Base-by-base conservation (phyloP, 306 rosid genomes). In the Lotus japonicus region DNA sequence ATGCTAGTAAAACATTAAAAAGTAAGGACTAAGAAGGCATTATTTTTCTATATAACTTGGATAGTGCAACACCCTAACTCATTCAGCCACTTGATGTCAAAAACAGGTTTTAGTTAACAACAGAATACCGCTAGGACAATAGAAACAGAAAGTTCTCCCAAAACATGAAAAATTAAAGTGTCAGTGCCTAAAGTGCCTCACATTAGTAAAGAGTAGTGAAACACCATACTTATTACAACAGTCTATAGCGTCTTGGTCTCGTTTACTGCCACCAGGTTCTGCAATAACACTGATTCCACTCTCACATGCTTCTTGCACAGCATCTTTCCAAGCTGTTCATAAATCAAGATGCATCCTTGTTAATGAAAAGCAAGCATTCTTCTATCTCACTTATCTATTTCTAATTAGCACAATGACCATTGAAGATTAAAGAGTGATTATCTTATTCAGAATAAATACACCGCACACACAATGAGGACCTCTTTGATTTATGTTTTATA, bases 301-400 rank as follows among this genome's bases (percentile, higher is more conserved):
- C 64, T 86, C 77, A 74, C 98, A 92, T 68, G 97, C 96, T 86
- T 90, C 94, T 82, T 94, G 96, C 78, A 94, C 97, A 2, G 95
- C 97, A 74, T 90, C 98, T 13, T 94, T 88, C 97, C 98, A 90
- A 69, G 97, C 97, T 90, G 90, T 54, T n/a, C 13, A 78, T 36
- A 70, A 21, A 81, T 66, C 46, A 66, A 54, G 35, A 41, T 45
- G 17, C 56, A 21, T 16, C 56, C 16, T 17, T 46, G 66, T 23
- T 51, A 77, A 58, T 13, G 11, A 3, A 45, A 44, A 31, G 33
- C 9, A 45, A 35, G 42, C 18, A 28, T 38, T 28, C 35, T 38
- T 28, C 35, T 14, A 61, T 70, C 69, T 45, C 44, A 33, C 14
- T 26, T 33, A 62, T 23, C 46, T 56, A 44, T 26, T 11, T 59